These are phyloP conservation scores for Curvularia sp. DNA, from an alignment of 2,329 filamentous ascomycete species.

Conservation along the genomic window DNA sequence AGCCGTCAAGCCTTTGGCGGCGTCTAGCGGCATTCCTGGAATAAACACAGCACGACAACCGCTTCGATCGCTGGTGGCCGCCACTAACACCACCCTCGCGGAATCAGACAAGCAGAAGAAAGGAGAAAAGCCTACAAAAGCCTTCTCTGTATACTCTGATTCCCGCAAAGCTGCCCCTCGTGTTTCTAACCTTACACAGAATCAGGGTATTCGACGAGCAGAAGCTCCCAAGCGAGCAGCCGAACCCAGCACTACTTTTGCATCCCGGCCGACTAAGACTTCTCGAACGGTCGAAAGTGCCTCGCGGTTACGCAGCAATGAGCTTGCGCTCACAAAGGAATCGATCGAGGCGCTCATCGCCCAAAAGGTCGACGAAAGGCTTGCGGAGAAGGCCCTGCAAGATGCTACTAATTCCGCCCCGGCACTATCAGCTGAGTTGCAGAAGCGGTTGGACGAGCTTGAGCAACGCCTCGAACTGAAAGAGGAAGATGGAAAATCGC, in stretches of 20 bases:
- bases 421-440: constrained; percentile 75
- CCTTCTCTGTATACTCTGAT: constrained; percentile 87
- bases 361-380: constrained; percentile 86
- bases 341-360: constrained; percentile 92
- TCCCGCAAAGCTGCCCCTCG: constrained; percentile 40
- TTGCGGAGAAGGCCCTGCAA: constrained; percentile 74
- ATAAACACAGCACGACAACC: constrained; percentile 70
- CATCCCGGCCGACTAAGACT: constrained; percentile 51
- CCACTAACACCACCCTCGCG: constrained; percentile 74
- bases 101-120: constrained; percentile 60
- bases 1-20: constrained; percentile 48
- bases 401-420: constrained; percentile 58
- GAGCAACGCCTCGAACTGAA: constrained; percentile 80
- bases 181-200: constrained; percentile 43
- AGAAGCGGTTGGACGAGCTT: constrained; percentile 79
- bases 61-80: constrained; percentile 75
- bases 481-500: constrained; percentile 75
- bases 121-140: constrained; percentile 75
- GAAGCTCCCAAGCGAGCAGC: constrained; percentile 56
- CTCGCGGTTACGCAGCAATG: constrained; percentile 33
- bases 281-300: constrained; percentile 48
- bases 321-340: constrained; percentile 60
- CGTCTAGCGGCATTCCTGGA: constrained; percentile 45
- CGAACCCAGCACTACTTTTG: constrained; percentile 46
- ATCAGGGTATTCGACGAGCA: constrained; percentile 43